phyloP scores from a whole-genome alignment of 352 stramenopile genomes.

The Detonula confervacea region DNA sequence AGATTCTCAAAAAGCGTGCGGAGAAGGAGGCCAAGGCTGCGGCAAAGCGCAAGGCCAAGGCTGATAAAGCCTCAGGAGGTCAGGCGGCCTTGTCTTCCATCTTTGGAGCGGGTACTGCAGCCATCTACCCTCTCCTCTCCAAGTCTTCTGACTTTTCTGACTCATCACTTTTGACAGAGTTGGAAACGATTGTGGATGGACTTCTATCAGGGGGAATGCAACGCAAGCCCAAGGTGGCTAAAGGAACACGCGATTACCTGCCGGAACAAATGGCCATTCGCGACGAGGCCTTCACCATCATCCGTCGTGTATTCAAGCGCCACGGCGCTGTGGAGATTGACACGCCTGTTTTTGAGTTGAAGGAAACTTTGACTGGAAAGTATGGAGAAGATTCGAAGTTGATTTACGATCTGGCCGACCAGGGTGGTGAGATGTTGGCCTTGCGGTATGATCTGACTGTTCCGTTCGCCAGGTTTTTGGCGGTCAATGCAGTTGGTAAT shows the following conservation, averaged over 20 bases:
- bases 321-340: slow-evolving; percentile 97
- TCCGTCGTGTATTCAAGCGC: slow-evolving; percentile 97
- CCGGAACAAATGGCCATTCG: slow-evolving; percentile 96
- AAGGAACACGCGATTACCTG: slow-evolving; percentile 95
- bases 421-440: slow-evolving; percentile 93
- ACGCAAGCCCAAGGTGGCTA: slow-evolving; percentile 88
- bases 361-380: slow-evolving; percentile 98
- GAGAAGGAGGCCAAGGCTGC: slow-evolving; percentile 78
- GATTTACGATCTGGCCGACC: slow-evolving; percentile 99
- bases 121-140: slow-evolving; percentile 42
- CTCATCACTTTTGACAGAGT: slow-evolving; percentile 16
- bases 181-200: slow-evolving; percentile 52
- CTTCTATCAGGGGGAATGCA: slow-evolving; percentile 65
- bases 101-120: slow-evolving; percentile 50
- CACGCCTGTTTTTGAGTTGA: slow-evolving; percentile 98
- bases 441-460: slow-evolving; percentile 97
- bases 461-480: slow-evolving; percentile 97
- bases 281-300: slow-evolving; percentile 96
- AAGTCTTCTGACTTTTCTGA: slow-evolving; percentile 32
- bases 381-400: slow-evolving; percentile 99
- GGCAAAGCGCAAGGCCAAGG: slow-evolving; percentile 59
- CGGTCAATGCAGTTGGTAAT: slow-evolving; percentile 95
- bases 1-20: slow-evolving; percentile 75
- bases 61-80: slow-evolving; percentile 46
- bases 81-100: slow-evolving; percentile 44